Evolutionary conservation across 1,284 basidiomycete genomes (phyloP), one percentile per base, ranked within the genome.

Genomic region (Cutaneotrichosporon daszewskae): DNA sequence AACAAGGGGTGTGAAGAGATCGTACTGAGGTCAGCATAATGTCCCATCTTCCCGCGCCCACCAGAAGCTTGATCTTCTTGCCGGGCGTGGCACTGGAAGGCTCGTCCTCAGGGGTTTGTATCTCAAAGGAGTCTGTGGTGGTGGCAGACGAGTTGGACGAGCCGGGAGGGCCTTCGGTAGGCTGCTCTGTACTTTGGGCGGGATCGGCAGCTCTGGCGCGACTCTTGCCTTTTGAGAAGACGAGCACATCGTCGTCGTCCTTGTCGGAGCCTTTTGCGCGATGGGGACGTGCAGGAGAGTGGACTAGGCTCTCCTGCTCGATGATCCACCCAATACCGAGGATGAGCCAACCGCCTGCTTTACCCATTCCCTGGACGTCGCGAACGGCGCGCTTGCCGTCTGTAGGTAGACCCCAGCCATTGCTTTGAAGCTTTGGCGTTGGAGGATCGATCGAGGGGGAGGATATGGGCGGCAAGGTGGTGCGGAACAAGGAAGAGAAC

Each of bases 261-360:
- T 32, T 43, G 13, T 46, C 34, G 11, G 33, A 32, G 25, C 9
- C 19, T 19, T 19, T 26, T 5, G n/a, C n/a, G n/a, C n/a, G n/a
- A n/a, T n/a, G n/a, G n/a, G n/a, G n/a, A n/a, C n/a, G n/a, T n/a
- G n/a, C n/a, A n/a, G n/a, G n/a, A n/a, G n/a, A n/a, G n/a, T n/a
- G n/a, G n/a, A n/a, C n/a, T n/a, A n/a, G n/a, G n/a, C n/a, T 12
- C 14, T 13, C 19, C n/a, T 3, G 31, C 5, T 64, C 58, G 11
- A 67, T 55, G 10, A 62, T 38, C 62, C 61, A 65, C 0, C 60
- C 63, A 3, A 69, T 34, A 17, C 66, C 66, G 3, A 69, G 44
- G 7, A 65, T 54, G 22, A 66, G 54, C 66, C 66, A 69, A 14
- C 57, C 64, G 6, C 53, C 63, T 3, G 66, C 66, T 6, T 64